Conservation (phyloP, 2,329 filamentous ascomycete genomes). For the Penicillium capsulatum region DNA sequence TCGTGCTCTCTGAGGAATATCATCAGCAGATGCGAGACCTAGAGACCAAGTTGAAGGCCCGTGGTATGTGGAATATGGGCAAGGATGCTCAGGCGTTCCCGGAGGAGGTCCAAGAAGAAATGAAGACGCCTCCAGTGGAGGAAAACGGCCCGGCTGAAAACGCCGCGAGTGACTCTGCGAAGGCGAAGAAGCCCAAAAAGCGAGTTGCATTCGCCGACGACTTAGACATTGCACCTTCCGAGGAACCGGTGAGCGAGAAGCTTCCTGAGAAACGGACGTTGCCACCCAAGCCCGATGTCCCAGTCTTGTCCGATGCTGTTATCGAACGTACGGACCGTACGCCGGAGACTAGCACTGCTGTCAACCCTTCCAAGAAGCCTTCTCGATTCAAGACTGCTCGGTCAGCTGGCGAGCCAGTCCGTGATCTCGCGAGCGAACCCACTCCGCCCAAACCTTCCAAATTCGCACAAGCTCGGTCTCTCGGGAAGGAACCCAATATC, state of each 20-base stretch:
- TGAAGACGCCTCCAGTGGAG: slow-evolving; percentile 25
- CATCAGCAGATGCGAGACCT: slow-evolving; percentile 78
- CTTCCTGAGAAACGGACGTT: slow-evolving; percentile 26
- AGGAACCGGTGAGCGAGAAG: slow-evolving; percentile 24
- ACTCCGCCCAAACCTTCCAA: slow-evolving; percentile 14
- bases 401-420: slow-evolving; percentile 11
- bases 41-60: slow-evolving; percentile 65
- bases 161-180: slow-evolving; percentile 2
- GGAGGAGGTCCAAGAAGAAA: slow-evolving; percentile 29
- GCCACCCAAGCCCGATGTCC: slow-evolving; percentile 27
- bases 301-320: slow-evolving; percentile 42
- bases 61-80: slow-evolving; percentile 55
- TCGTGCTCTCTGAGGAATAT: slow-evolving; percentile 69
- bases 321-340: slow-evolving; percentile 38
- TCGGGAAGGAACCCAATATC: slow-evolving; percentile 21
- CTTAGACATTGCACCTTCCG: slow-evolving; percentile 63
- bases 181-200: slow-evolving; percentile 49
- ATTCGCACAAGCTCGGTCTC: slow-evolving; percentile 17
- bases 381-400: slow-evolving; percentile 45
- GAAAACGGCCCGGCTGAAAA: slow-evolving; percentile 5
- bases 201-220: slow-evolving; percentile 74
- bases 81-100: slow-evolving; percentile 42
- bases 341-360: slow-evolving; percentile 14
- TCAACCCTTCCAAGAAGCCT: slow-evolving; percentile 34
- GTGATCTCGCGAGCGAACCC: slow-evolving; percentile 7